Evolutionary conservation across 768 basidiomycete species (phyloP).

Genomic region (Agrocybe praecox): DNA sequence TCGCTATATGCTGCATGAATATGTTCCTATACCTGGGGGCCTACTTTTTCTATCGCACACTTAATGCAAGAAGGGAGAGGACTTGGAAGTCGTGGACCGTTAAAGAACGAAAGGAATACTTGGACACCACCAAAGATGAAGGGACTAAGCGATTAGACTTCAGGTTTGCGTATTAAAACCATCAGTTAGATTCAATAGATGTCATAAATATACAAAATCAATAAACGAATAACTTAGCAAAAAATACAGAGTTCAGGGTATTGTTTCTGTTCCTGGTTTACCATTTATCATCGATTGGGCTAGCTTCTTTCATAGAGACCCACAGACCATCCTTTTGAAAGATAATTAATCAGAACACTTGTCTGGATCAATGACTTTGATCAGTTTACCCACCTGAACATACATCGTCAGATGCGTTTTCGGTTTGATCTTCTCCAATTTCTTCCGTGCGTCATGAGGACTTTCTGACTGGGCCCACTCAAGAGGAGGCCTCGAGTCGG

Average conservation of each 20-base stretch:
- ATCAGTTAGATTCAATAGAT: not conserved
- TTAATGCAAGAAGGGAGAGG: not conserved
- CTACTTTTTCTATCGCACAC: not conserved
- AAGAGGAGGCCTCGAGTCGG: not conserved
- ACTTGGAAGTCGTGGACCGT: not conserved
- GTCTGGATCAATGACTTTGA: not conserved
- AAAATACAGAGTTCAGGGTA: not conserved
- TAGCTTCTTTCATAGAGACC: conserved; percentile 3
- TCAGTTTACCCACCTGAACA: conserved; percentile 30
- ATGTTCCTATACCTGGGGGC: not conserved
- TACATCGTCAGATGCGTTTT: conserved; percentile 36
- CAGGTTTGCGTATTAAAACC: conserved; percentile 53
- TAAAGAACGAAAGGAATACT: conserved; percentile 56
- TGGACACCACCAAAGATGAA: conserved; percentile 57
- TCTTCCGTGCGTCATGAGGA: conserved; percentile 9
- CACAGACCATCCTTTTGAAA: not conserved
- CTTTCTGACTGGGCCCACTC: not conserved
- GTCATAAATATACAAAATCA: not conserved
- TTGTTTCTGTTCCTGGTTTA: not conserved
- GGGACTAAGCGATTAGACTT: conserved; percentile 63
- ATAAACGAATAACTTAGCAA: not conserved
- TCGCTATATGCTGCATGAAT: not conserved
- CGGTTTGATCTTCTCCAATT: conserved; percentile 31
- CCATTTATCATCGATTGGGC: too few species aligned
- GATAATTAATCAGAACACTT: not conserved